These are phyloP conservation scores for Calonectria leucothoes DNA, from an alignment of 2,329 filamentous ascomycete species.

Conservation along the genomic window DNA sequence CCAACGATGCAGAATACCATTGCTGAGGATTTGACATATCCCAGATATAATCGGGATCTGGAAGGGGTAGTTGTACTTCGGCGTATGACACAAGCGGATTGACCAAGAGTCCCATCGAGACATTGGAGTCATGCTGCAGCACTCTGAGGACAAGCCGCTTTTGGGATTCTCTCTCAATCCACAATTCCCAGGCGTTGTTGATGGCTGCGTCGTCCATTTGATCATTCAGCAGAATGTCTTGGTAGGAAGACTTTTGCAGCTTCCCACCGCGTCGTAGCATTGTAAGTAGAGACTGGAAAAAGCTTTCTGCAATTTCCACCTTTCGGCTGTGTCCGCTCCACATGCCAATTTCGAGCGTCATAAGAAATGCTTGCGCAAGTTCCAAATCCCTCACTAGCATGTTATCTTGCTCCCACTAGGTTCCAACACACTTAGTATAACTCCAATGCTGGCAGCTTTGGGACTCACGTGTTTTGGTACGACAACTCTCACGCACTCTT, in stretches of 20 bases:
- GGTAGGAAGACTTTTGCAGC: constrained; percentile 41
- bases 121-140: constrained; percentile 45
- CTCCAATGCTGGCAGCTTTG: fast-evolving
- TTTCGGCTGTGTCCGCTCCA: constrained; percentile 53
- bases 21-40: constrained; percentile 37
- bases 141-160: constrained; percentile 45
- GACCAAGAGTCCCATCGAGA: constrained; percentile 43
- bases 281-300: constrained; percentile 49
- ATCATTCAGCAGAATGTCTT: constrained; percentile 7
- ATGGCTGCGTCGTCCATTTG: constrained; percentile 18
- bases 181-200: constrained; percentile 39
- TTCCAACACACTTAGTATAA: not conserved
- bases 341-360: constrained; percentile 47
- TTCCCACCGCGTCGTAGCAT: constrained; percentile 50
- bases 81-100: constrained; percentile 47
- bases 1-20: constrained; percentile 31
- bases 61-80: constrained; percentile 40
- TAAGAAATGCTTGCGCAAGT: constrained; percentile 47
- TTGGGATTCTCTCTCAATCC: constrained; percentile 45
- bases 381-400: constrained; percentile 44
- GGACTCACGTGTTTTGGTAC: constrained; percentile 30
- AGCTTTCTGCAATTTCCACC: constrained; percentile 54
- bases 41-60: constrained; percentile 40
- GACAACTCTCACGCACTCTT: constrained; percentile 47
- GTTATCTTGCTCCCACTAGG: constrained; percentile 50